Evolutionary conservation across 2,329 filamentous ascomycete genomes (phyloP).

Genomic region (Aureobasidium uvarum): DNA sequence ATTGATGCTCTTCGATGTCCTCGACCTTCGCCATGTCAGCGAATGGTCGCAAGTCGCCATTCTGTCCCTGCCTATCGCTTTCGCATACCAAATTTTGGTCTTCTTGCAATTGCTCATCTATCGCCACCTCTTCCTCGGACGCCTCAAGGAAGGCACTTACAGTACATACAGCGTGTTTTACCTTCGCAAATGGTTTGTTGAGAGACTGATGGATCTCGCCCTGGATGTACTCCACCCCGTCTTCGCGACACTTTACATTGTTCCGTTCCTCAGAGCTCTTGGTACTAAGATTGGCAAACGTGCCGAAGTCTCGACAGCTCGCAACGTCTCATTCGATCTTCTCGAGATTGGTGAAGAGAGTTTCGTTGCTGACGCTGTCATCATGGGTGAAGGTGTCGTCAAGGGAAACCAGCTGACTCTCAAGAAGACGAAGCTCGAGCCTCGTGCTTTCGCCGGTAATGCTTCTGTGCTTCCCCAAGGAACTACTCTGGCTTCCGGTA

Average conservation of each 20-base stretch:
- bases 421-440: constrained; percentile 3
- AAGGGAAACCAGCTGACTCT: background rate
- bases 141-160: constrained; percentile 6
- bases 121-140: background rate
- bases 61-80: constrained; percentile 1
- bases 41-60: background rate
- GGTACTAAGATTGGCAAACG: constrained; percentile 14
- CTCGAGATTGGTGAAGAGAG: constrained; percentile 12
- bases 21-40: background rate
- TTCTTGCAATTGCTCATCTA: background rate
- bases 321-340: background rate
- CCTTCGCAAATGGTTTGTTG: constrained; percentile 11
- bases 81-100: constrained; percentile 2
- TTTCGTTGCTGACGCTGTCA: constrained; percentile 3
- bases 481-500: constrained; percentile 2
- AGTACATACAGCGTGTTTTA: constrained; percentile 5
- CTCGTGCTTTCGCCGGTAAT: constrained; percentile 11
- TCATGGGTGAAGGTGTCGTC: constrained; percentile 9
- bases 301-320: constrained; percentile 3
- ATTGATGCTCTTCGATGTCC: constrained; percentile 15
- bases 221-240: constrained; percentile 12
- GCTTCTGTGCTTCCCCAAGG: constrained; percentile 9
- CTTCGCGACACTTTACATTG: constrained; percentile 4
- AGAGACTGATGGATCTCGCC: constrained; percentile 9
- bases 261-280: constrained; percentile 10